These are phyloP conservation scores for Pseudogymnoascus sp. DNA, from an alignment of 2,329 filamentous ascomycete species.

Conservation along the genomic window DNA sequence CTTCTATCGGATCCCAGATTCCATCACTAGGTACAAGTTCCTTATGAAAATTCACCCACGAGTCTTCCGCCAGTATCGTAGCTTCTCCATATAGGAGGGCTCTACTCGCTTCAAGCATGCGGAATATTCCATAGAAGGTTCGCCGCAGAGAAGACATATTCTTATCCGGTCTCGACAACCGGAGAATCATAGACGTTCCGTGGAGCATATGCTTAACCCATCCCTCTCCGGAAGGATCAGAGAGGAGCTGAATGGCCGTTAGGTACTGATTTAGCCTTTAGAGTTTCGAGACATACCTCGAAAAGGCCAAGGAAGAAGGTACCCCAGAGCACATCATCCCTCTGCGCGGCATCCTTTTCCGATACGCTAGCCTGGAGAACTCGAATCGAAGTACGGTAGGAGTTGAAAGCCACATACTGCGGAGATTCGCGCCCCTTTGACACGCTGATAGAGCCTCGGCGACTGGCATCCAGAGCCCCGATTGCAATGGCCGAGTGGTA, in stretches of 20 bases:
- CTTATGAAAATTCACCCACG: conserved; percentile 14
- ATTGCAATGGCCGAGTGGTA: conserved; percentile 17
- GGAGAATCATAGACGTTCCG: conserved; percentile 20
- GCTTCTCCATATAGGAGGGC: conserved; percentile 16
- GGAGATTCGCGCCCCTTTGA: conserved; percentile 1
- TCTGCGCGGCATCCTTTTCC: neutral
- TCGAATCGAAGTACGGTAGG: conserved; percentile 15
- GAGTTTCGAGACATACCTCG: conserved; percentile 12
- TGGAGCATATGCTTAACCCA: conserved; percentile 21
- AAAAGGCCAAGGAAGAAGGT: conserved; percentile 21
- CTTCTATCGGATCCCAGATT: conserved; percentile 19
- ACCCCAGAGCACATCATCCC: conserved; percentile 17
- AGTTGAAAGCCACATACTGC: conserved; percentile 12
- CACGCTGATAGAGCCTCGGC: neutral
- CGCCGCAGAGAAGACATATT: conserved; percentile 13
- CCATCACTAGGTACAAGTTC: conserved; percentile 11
- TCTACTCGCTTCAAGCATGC: conserved; percentile 20
- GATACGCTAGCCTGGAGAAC: conserved; percentile 12
- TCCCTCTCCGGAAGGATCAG: conserved; percentile 17
- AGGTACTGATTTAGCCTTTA: neutral
- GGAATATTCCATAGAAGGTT: conserved; percentile 18
- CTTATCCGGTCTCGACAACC: conserved; percentile 16
- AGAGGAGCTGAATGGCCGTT: conserved; percentile 16
- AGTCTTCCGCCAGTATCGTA: conserved; percentile 14
- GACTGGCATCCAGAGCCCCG: conserved; percentile 16